phyloP scores from a whole-genome alignment of 202 grass and related monocot species.

The Brachypodium distachyon region DNA sequence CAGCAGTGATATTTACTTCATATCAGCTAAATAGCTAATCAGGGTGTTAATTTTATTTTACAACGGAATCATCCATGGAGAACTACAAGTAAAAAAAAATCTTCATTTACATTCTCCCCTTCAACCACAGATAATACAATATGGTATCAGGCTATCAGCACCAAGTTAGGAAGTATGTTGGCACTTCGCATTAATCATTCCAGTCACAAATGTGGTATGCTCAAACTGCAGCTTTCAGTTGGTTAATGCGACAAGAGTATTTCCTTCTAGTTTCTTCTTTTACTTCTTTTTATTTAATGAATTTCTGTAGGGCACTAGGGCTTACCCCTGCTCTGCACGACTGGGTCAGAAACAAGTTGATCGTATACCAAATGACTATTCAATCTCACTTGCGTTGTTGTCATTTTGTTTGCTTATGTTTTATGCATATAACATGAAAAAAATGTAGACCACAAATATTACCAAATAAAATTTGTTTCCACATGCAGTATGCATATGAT shows the following conservation, averaged over 20 bases:
- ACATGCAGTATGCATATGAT: neutral
- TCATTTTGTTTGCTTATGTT: neutral
- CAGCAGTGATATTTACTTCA: neutral
- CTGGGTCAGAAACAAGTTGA: neutral
- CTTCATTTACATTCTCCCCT: neutral
- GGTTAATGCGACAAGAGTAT: neutral
- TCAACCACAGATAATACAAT: neutral
- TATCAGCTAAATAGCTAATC: neutral
- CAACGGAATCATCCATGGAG: neutral
- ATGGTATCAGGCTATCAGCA: neutral
- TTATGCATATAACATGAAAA: neutral
- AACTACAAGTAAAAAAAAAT: neutral
- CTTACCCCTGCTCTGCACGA: neutral
- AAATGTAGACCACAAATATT: neutral
- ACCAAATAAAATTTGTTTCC: neutral
- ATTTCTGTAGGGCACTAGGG: neutral
- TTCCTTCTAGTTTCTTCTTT: neutral
- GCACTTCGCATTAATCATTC: neutral
- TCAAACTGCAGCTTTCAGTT: neutral
- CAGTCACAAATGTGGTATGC: no score
- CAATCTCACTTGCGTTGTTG: neutral
- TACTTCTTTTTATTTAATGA: neutral
- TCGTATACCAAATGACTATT: neutral
- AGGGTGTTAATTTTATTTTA: neutral
- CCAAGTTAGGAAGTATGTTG: neutral